Evolutionary conservation across 345 rosid species (phyloP), one percentile per base, ranked within the genome.

Genomic region (Acer campestre): DNA sequence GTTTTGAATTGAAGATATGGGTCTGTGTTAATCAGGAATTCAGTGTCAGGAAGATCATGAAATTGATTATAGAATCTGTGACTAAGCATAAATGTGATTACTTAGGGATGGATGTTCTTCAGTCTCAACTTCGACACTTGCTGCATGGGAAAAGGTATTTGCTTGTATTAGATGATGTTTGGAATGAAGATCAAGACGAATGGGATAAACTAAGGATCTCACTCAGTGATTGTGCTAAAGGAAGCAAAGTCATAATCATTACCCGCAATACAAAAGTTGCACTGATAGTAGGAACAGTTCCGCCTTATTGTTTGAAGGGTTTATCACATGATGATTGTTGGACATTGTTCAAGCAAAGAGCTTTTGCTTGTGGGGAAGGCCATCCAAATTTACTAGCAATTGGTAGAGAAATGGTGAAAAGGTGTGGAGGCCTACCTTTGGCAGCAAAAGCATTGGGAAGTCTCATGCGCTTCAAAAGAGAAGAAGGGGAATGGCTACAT

Each of bases 341-440:
- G 82, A 11, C 67, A 13, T 25, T 82, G 73, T 73, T 82, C 61
- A 76, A 75, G 68, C 63, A 72, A 58, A 70, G 61, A 20, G 85
- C 77, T 10, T 71, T 82, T 40, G n/a, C 1, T 27, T 61, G 27
- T 7, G 75, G 55, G 46, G 73, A 67, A 46, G 31, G 40, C 27
- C 68, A 48, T 23, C 1, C 51, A 51, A 67, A n/a, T 35, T 29
- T 79, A 9, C 48, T 67, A 16, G 40, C 63, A 27, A 76, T 79
- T 44, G 82, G 82, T 1, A 65, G 18, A 63, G 49, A 63, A 66
- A 79, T 79, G 11, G 74, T 44, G 25, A 70, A 73, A 40, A 79
- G 76, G 64, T 82, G 82, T 20, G 74, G 56, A 20, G 82, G 82
- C 20, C 61, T 82, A 10, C 82, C 84, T 35, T 61, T 82, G 12